A percentile compares a stretch with the other conserved stretches of the same genome.
Conservation (phyloP, 345 rosid species). For the Heritiera littoralis region DNA sequence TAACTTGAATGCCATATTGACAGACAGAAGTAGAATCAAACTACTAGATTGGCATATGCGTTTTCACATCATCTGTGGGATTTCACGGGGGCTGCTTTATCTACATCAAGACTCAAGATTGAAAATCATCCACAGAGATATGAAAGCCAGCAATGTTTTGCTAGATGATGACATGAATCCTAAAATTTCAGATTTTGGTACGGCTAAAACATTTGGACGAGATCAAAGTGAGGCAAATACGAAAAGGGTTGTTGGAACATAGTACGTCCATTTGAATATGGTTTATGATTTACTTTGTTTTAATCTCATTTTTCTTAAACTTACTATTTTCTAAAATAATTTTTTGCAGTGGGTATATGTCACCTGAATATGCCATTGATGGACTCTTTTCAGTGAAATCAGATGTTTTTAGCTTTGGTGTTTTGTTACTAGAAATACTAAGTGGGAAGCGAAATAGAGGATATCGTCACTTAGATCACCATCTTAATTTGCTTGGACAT, state of each 20-base stretch:
- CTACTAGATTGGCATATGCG: neutral
- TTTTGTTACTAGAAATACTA: neutral
- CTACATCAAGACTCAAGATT: constrained; percentile 3
- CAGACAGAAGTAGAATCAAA: neutral
- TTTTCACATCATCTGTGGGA: neutral
- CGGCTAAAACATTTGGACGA: neutral
- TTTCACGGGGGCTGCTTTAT: constrained; percentile 1
- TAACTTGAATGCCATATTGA: neutral
- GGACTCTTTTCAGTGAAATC: neutral
- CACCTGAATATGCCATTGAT: constrained; percentile 3
- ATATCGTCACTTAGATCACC: neutral
- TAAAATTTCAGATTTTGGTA: constrained; percentile 15
- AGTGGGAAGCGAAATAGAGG: neutral
- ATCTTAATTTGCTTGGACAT: neutral
- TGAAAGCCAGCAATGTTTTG: constrained; percentile 13
- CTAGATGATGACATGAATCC: constrained; percentile 8
- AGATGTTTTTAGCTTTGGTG: neutral
- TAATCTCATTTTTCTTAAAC: neutral
- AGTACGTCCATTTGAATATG: neutral
- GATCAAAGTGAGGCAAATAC: neutral
- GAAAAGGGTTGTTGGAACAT: constrained; percentile 1
- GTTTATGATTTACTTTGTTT: neutral
- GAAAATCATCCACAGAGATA: constrained; percentile 5
- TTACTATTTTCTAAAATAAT: neutral
- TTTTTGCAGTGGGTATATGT: neutral